Percentiles rank a stretch among this genome's conserved stretches.
Conservation (phyloP, 805 yeast species). For the Candida peoriensis region DNA sequence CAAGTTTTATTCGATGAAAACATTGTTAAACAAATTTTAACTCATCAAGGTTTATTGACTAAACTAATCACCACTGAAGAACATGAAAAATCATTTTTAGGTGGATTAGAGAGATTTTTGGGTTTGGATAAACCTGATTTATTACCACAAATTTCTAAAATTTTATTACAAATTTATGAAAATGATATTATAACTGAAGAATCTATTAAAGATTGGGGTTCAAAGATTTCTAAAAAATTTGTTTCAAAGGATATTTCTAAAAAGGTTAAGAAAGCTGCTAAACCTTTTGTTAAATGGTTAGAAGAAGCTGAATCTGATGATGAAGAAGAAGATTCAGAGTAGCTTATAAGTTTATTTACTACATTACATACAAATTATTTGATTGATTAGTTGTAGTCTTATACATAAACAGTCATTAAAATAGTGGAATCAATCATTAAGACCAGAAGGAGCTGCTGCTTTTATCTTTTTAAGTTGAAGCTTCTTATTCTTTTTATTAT, state of each 20-base stretch:
- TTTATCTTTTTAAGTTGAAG: slow-evolving; percentile 36
- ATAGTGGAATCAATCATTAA: background rate
- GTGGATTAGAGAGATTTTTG: slow-evolving; percentile 91
- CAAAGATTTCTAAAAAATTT: slow-evolving; percentile 86
- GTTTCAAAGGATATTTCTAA: slow-evolving; percentile 89
- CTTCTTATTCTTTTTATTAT: slow-evolving; percentile 75
- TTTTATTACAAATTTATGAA: slow-evolving; percentile 76
- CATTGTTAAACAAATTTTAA: slow-evolving; percentile 63
- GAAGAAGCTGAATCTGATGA: slow-evolving; percentile 87
- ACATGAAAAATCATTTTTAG: slow-evolving; percentile 84
- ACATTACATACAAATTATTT: no score
- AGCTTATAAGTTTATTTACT: no score
- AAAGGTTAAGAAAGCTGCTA: slow-evolving; percentile 93
- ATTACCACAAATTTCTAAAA: slow-evolving; percentile 71
- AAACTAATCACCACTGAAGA: slow-evolving; percentile 65
- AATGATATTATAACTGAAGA: slow-evolving; percentile 83
- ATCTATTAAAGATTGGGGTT: slow-evolving; percentile 76
- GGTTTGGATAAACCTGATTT: slow-evolving; percentile 76
- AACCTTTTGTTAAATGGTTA: slow-evolving; percentile 93
- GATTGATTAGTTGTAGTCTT: no score
- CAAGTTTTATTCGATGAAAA: slow-evolving; percentile 82
- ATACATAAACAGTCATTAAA: background rate
- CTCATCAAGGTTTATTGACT: slow-evolving; percentile 77
- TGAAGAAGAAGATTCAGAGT: slow-evolving; percentile 29
- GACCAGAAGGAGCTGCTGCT: no score